Base-by-base conservation (phyloP, 495 filamentous ascomycete species). In the Penicillium flavigenum region DNA sequence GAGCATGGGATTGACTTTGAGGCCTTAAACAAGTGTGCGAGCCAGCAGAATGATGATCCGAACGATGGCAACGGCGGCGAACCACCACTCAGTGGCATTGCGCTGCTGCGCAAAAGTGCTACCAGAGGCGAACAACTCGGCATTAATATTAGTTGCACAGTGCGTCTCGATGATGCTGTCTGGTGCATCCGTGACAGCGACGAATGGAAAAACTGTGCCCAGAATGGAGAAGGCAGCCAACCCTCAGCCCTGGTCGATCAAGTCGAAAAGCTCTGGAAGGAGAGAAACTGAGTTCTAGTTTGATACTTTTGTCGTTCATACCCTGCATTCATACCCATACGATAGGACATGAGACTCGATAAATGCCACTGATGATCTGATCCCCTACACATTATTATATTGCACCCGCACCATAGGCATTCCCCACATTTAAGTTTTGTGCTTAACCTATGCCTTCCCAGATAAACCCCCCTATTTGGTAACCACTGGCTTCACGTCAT, bases 1-100 rank as follows among this genome's bases (percentile, higher is more conserved):
- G 87, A 96, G 67, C 91, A 97, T 66, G 88, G 90, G 8, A 84
- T 97, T 29, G 84, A 91, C 60, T 96, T 99, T 62, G 80, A 86
- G 19, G 78, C 85, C 62, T 66, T 99, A 41, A 97, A 98, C 70
- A 70, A 84, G 9, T 98, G 95, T 70, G 73, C 81, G 20, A 85
- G 85, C 45, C 65, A 72, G 36, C 65, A 79, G 51, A 66, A 73
- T 36, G 76, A 77, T 52, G 60, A 69, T 5, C 63, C 68, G n/a
- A 79, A 86, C 51, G 79, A 90, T 53, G 88, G 87, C 46, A 87
- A 73, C 8, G 63, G 79, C 0, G 77, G 73, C n/a, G 58, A 83
- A 77, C 51, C 62, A 16, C 65, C 67, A 4, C 63, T 74, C 1
- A 76, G 74, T 52, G 76, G 76, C 0, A 67, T 93, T 51, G 82